A percentile compares a stretch with the other conserved stretches of the same genome.
Evolutionary conservation across 176 grass and related monocot species (phyloP).

Genomic region (Triticum monococcum): DNA sequence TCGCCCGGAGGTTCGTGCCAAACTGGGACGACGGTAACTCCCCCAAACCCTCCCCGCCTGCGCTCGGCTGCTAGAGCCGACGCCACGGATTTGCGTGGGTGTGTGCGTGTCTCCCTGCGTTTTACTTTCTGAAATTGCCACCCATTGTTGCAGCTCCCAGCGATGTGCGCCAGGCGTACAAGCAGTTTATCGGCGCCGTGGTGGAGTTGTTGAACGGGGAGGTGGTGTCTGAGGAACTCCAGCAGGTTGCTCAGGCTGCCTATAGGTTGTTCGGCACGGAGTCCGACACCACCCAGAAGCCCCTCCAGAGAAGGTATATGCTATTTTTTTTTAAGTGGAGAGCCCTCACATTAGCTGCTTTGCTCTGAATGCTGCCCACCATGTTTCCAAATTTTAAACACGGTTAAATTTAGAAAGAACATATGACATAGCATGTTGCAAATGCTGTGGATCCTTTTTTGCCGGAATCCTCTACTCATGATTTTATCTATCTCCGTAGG

Average conservation of each 20-base stretch:
- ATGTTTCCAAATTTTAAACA: background rate
- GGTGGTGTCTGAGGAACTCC: constrained; percentile 76
- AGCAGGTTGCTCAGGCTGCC: constrained; percentile 58
- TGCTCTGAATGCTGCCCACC: background rate
- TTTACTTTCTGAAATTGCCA: constrained; percentile 15
- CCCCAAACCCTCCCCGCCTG: background rate
- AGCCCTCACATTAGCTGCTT: background rate
- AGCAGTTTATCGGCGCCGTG: constrained; percentile 71
- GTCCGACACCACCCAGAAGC: constrained; percentile 22
- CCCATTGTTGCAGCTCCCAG: constrained; percentile 55
- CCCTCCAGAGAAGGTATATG: constrained; percentile 46
- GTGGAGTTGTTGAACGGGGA: constrained; percentile 81
- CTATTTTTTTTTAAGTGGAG: background rate
- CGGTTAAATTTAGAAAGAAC: background rate
- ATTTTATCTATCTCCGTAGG: constrained; percentile 41
- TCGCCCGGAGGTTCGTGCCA: constrained; percentile 70
- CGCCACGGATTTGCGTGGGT: background rate
- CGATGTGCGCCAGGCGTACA: constrained; percentile 77
- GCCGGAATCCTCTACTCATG: constrained; percentile 2
- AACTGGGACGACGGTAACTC: constrained; percentile 86
- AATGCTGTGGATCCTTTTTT: background rate
- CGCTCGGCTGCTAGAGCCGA: background rate
- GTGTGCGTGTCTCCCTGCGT: background rate
- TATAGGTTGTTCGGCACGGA: constrained; percentile 57
- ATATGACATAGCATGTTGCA: background rate